phyloP scores from a whole-genome alignment of 2,329 filamentous ascomycete species.

The Penicillium hordei region DNA sequence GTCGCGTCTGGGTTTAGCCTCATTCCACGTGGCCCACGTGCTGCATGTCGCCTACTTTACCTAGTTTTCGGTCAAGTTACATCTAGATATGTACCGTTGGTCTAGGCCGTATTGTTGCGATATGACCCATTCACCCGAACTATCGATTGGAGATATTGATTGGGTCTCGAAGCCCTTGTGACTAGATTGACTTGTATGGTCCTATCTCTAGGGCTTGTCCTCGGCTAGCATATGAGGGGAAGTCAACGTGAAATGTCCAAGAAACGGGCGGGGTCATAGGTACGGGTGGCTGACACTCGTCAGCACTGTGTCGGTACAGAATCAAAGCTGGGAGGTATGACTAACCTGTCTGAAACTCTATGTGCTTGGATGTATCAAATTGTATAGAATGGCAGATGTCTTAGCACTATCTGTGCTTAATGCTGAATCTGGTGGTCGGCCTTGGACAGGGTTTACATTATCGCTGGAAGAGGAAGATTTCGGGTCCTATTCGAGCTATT shows the following conservation, averaged over 20 bases:
- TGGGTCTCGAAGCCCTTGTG: background rate
- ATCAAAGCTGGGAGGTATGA: background rate
- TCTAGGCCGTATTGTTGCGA: background rate
- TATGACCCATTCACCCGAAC: background rate
- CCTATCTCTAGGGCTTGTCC: background rate
- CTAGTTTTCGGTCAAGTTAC: conserved; percentile 14
- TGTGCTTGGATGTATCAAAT: background rate
- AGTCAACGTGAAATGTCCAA: background rate
- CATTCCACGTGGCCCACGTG: conserved; percentile 27
- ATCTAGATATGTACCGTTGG: conserved; percentile 1
- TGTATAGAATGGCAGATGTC: background rate
- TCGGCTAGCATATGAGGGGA: background rate
- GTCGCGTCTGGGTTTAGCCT: conserved; percentile 3
- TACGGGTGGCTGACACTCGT: conserved; percentile 16
- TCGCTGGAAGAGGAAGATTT: background rate
- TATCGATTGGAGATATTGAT: background rate
- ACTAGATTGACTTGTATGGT: background rate
- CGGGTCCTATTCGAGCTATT: background rate
- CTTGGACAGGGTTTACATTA: background rate
- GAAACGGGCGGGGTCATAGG: background rate
- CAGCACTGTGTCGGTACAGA: conserved; percentile 24
- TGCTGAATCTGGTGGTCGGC: background rate
- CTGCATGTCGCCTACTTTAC: conserved; percentile 23
- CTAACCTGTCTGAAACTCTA: background rate
- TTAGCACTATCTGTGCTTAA: background rate